Percentiles rank a stretch among this genome's conserved stretches.
phyloP scores from a whole-genome alignment of 352 stramenopile genomes.

The Phytopythium montanum region DNA sequence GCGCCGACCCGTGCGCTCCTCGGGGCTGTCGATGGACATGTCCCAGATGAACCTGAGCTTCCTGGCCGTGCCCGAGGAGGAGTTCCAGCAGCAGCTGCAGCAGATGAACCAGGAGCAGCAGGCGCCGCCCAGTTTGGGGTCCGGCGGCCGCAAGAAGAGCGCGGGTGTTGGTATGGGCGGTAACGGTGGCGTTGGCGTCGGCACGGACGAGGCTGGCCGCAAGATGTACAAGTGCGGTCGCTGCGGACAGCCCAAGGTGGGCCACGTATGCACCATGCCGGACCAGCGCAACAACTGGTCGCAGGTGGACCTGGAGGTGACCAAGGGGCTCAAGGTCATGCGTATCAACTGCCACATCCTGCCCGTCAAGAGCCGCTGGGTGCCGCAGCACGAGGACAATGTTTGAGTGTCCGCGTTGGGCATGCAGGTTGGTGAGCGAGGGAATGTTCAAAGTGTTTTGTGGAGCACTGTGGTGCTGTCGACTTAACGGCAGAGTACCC shows the following conservation, averaged over 20 bases:
- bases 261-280: slow-evolving; percentile 83
- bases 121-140: slow-evolving; percentile 22
- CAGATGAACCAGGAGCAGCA: slow-evolving; percentile 27
- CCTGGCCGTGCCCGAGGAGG: slow-evolving; percentile 57
- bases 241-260: slow-evolving; percentile 82
- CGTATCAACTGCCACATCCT: slow-evolving; percentile 74
- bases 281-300: slow-evolving; percentile 86
- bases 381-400: slow-evolving; percentile 56
- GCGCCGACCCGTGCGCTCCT: slow-evolving; percentile 44
- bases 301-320: slow-evolving; percentile 73
- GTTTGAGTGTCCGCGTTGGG: too few species aligned
- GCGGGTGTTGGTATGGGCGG: too few species aligned
- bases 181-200: slow-evolving; percentile 4
- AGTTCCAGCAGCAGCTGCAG: slow-evolving; percentile 40
- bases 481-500: background rate
- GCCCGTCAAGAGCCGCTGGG: slow-evolving; percentile 62
- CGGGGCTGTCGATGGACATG: slow-evolving; percentile 80
- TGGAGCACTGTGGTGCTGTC: background rate
- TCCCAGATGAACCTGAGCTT: slow-evolving; percentile 78
- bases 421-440: background rate
- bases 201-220: slow-evolving; percentile 40
- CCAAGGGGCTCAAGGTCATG: slow-evolving; percentile 69
- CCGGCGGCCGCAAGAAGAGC: slow-evolving; percentile 25
- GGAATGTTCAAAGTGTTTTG: too few species aligned
- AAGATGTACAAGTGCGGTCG: slow-evolving; percentile 88